These are phyloP conservation scores for Hypoxylon sp. DNA, from an alignment of 2,329 filamentous ascomycete genomes.

Conservation along the genomic window DNA sequence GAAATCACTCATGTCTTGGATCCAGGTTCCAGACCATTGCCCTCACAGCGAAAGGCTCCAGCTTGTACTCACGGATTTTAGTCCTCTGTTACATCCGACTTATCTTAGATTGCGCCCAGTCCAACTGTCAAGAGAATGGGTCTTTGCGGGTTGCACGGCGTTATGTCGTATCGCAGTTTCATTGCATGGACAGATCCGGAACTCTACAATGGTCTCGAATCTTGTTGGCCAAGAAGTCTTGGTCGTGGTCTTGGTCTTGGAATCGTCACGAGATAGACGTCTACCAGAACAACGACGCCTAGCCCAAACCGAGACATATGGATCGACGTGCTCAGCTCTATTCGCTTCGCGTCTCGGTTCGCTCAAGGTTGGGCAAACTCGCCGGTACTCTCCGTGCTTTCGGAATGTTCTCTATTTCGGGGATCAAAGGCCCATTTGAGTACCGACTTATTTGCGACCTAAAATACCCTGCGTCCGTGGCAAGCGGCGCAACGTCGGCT, in stretches of 20 bases:
- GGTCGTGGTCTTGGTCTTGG: background rate
- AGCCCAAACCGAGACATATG: slow-evolving; percentile 1
- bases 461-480: background rate
- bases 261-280: background rate
- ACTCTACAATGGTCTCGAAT: slow-evolving; percentile 19
- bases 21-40: slow-evolving; percentile 26
- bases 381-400: slow-evolving; percentile 20
- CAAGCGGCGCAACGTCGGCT: slow-evolving; percentile 25
- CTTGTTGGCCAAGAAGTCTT: background rate
- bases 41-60: slow-evolving; percentile 16
- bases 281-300: background rate
- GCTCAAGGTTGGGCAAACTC: slow-evolving; percentile 8
- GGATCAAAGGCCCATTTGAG: slow-evolving; percentile 5
- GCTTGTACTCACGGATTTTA: slow-evolving; percentile 11
- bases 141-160: slow-evolving; percentile 20
- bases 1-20: slow-evolving; percentile 37
- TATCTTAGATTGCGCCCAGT: slow-evolving; percentile 14
- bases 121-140: slow-evolving; percentile 13
- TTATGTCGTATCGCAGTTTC: slow-evolving; percentile 29
- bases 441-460: slow-evolving; percentile 24
- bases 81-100: slow-evolving; percentile 36
- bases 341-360: background rate
- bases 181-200: slow-evolving; percentile 19
- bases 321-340: background rate
- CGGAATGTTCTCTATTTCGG: slow-evolving; percentile 13